Base-by-base conservation (phyloP, 139 green algal species). In the Raphidocelis subcapitata region DNA sequence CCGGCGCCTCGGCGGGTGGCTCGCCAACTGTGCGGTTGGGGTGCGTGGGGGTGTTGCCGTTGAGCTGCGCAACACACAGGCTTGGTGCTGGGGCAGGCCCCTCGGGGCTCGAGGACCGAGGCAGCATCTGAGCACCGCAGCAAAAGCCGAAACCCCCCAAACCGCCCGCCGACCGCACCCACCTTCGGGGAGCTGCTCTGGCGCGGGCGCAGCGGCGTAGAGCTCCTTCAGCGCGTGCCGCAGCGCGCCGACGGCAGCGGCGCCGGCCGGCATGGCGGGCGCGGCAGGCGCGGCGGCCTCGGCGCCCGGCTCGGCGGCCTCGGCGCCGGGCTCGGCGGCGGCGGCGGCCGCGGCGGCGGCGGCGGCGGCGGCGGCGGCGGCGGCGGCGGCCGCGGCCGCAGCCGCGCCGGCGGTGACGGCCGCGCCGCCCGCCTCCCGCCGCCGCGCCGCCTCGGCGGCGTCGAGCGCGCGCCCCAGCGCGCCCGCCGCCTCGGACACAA, bases 401-500 rank as follows among this genome's bases (percentile, higher is more conserved):
- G 57, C 33, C 35, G 82, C 8, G 28, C 31, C 49, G 44, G 79
- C 72, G 5, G 46, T 47, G 31, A 49, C 67, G 3, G 57, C 56
- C 26, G 65, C 66, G 12, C 67, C 60, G 14, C 54, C 67, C 31
- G 73, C 41, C 20, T 79, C 57, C n/a, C 31, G 23, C 41, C 55
- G 52, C 33, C 73, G 36, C 41, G 65, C 64, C 44, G 69, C 66
- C 69, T 51, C 64, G 60, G 37, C 67, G 44, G 75, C 41, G 16
- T 82, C 80, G 28, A 77, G 73, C 5, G 81, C 81, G 64, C 77
- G 69, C 65, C 73, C 67, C 21, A 86, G 65, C 3, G 76, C 76
- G 5, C 76, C 76, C 18, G 76, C 79, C 31, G 83, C 69, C 46
- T 83, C 51, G 47, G 59, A 77, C 24, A 77, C 4, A 21, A 77